Evolutionary conservation across 192 early-diverging fungal genomes (phyloP).

Genomic region (Linnemannia schmuckeri): DNA sequence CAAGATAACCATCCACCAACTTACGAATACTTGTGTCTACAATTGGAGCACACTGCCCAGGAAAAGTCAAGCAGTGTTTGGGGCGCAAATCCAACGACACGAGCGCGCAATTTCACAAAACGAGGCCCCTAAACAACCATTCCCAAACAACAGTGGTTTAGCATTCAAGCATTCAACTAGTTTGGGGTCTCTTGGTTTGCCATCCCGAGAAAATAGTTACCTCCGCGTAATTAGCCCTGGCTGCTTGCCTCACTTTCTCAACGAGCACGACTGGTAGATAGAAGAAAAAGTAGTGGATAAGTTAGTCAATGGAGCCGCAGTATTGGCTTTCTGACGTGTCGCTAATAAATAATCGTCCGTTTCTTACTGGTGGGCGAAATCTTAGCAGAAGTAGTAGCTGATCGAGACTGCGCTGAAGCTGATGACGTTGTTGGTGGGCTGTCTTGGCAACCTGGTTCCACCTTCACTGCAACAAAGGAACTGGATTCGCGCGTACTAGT

Average conservation of each 20-base stretch:
- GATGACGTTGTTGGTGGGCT: neutral
- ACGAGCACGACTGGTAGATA: neutral
- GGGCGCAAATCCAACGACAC: conserved; percentile 15
- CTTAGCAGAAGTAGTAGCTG: neutral
- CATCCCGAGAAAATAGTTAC: neutral
- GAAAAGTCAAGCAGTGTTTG: conserved; percentile 24
- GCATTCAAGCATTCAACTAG: no score
- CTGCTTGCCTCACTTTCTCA: neutral
- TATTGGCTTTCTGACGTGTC: no score
- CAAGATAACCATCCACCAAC: neutral
- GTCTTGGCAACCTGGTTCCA: no score
- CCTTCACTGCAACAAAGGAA: neutral
- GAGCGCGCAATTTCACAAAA: conserved; percentile 1
- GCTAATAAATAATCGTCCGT: neutral
- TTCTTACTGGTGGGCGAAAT: neutral
- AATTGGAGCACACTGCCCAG: conserved; percentile 5
- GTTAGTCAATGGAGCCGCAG: neutral
- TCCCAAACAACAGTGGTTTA: no score
- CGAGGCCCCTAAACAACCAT: conserved; percentile 3
- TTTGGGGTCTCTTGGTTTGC: neutral
- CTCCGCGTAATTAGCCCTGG: neutral
- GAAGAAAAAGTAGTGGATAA: neutral
- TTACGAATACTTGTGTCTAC: conserved; percentile 24
- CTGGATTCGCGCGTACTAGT: neutral
- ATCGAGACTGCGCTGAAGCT: neutral